Evolutionary conservation across 2,329 filamentous ascomycete species (phyloP), one percentile per base, ranked within the genome.

Genomic region (Penicillium sp.): DNA sequence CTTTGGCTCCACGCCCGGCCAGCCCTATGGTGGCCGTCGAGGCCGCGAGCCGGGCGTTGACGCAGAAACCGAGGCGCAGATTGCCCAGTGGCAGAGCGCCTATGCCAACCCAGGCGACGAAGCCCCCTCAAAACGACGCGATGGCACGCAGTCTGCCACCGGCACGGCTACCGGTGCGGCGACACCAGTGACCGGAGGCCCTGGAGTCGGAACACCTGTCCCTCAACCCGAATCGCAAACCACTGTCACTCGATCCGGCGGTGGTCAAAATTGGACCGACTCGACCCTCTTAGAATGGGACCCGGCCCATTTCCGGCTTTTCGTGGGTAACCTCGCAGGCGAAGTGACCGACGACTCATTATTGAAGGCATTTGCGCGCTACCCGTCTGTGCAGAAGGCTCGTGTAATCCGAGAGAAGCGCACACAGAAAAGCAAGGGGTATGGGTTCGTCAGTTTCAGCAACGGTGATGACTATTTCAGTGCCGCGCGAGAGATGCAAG

Each of bases 271-370:
- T 43, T 98, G 93, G 93, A 84, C 86, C 16, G 93, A 98, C 63
- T 77, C 86, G 41, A 79, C 85, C 0, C 79, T 98, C 3, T 78
- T 97, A 2, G 93, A 97, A 64, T 98, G 93, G 93, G 90, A 97
- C 60, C 91, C 91, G 1, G 80, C 86, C 18, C 93, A 98, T 63
- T 86, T 95, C 59, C 87, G 93, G 23, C 80, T 98, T 29, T 97
- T 97, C 65, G 89, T 97, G 11, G 93, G 93, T 50, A 98, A 98
- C 65, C 78, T 98, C 36, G 93, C 93, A 27, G 93, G 93, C 53
- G 93, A 98, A 72, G 93, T 94, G 19, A 98, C 93, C 1, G 93
- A 98, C 65, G 93, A 98, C 40, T 93, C 87, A 1, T 77, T 98
- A 8, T 77, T 93, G 57, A 98, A 98, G 69, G 93, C 93, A 2